Conservation (phyloP, 306 rosid genomes). For the Ormosia emarginata region DNA sequence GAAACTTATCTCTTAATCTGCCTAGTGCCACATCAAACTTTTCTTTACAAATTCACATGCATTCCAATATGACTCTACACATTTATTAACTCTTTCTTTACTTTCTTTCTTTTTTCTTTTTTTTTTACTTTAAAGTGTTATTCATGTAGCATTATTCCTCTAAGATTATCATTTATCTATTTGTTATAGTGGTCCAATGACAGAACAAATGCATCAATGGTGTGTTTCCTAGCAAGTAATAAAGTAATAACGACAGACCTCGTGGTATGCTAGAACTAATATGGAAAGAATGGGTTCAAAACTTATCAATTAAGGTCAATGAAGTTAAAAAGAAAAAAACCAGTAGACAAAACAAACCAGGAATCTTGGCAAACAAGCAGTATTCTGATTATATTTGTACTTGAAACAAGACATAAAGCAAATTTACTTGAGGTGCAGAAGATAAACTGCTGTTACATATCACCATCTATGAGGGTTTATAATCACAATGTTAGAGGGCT, state of each 20-base stretch:
- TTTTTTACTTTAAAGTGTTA: background rate
- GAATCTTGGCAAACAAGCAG: constrained; percentile 1
- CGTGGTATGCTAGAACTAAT: background rate
- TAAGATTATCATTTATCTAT: background rate
- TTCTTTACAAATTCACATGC: background rate
- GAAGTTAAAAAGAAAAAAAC: background rate
- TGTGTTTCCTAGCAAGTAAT: background rate
- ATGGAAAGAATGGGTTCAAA: constrained; percentile 20
- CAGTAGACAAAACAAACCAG: background rate
- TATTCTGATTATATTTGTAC: background rate
- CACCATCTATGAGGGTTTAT: background rate
- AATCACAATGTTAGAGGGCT: background rate
- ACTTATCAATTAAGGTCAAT: constrained; percentile 3
- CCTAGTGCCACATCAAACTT: background rate
- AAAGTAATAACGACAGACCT: background rate
- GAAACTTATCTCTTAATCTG: background rate
- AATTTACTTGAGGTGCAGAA: background rate
- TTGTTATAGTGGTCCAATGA: background rate
- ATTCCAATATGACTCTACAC: background rate
- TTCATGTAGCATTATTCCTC: background rate
- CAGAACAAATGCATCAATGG: background rate
- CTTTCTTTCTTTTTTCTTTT: too few relatives aligned
- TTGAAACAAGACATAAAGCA: background rate
- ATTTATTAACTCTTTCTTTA: background rate
- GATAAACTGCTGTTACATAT: background rate